Percentiles rank a stretch among this genome's conserved stretches.
These are phyloP conservation scores for Gracilaria gracilis DNA, from an alignment of 23 red algal species.

Conservation along the genomic window DNA sequence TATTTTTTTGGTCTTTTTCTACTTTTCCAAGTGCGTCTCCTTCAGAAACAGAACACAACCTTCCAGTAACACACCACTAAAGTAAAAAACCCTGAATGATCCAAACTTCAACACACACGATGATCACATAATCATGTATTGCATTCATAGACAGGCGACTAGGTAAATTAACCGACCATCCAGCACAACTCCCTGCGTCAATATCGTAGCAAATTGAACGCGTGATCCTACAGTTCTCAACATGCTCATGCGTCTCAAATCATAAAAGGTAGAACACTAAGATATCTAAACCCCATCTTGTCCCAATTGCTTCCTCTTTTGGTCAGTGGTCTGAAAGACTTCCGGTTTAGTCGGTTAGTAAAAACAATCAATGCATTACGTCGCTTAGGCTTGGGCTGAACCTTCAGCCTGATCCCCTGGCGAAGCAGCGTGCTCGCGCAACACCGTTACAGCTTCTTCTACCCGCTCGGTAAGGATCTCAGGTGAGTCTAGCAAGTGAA, in stretches of 20 bases:
- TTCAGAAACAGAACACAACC: slow-evolving; percentile 1
- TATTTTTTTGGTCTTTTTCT: slow-evolving; percentile 69
- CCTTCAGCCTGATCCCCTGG: slow-evolving; percentile 56
- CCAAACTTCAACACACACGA: neutral
- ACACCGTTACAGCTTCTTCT: slow-evolving; percentile 88
- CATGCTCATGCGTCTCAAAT: neutral
- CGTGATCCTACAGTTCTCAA: neutral
- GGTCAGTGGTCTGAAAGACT: slow-evolving; percentile 30
- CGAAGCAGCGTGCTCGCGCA: slow-evolving; percentile 78
- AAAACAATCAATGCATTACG: slow-evolving; percentile 29
- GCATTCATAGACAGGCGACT: slow-evolving; percentile 17
- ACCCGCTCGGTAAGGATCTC: slow-evolving; percentile 91
- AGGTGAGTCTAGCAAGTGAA: slow-evolving; percentile 93
- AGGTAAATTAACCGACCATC: slow-evolving; percentile 19
- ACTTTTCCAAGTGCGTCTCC: slow-evolving; percentile 23
- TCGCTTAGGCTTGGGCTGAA: neutral
- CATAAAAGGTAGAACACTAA: neutral
- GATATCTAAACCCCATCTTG: neutral
- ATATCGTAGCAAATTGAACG: neutral
- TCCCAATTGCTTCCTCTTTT: neutral
- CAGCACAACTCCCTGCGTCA: slow-evolving; percentile 6
- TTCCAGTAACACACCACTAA: slow-evolving; percentile 22
- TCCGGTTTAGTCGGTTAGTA: slow-evolving; percentile 44
- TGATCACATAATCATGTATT: neutral
- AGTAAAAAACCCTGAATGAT: neutral